Base-by-base conservation (phyloP, 1,139 yeast genomes). In the Debaryomycetaceae sp. region DNA sequence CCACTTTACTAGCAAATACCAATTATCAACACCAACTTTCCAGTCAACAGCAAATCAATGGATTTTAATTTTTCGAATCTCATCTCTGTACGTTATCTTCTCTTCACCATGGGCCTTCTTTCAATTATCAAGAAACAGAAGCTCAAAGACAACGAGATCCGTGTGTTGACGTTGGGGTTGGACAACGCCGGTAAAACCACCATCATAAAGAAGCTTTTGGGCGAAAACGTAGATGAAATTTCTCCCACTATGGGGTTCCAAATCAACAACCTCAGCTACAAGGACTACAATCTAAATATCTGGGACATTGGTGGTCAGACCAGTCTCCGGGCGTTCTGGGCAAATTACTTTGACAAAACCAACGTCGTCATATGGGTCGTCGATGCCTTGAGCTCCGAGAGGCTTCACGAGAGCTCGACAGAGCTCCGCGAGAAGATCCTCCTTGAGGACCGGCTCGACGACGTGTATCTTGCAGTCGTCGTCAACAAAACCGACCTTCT, bases 261-360 rank as follows among this genome's bases (percentile, higher is more conserved):
- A 64, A 59, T 81, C 66, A 69, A 67, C 42, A 73, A 79, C 5
- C 49, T 75, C 6, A 41, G 47, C 3, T 55, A 63, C 46, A 45
- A 56, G 3, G 61, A 52, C 19, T 63, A 46, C 48, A 62, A 59
- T 31, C 52, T 69, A 36, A 79, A 80, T 43, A 57, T 81, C 31
- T 83, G 91, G 97, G 97, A 88, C 55, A 81, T 89, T 8, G 97
- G 97, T 2, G 97, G 97, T 0, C 96, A 89, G 58, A 67, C 75
- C 11, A 75, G 87, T 14, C 64, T 88, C 36, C 70, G 96, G 35
- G 80, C 87, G 16, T 88, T 88, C 58, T 88, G 97, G 97, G 80
- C 87, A 43, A 89, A 89, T 62, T 88, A 89, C 62, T 89, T 86
- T 56, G 97, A 89, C 47, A 80, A 79, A 50, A 86, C 96, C 5